Base-by-base conservation (phyloP, 2,329 filamentous ascomycete genomes). In the Cladosporium austrohemisphaericum region DNA sequence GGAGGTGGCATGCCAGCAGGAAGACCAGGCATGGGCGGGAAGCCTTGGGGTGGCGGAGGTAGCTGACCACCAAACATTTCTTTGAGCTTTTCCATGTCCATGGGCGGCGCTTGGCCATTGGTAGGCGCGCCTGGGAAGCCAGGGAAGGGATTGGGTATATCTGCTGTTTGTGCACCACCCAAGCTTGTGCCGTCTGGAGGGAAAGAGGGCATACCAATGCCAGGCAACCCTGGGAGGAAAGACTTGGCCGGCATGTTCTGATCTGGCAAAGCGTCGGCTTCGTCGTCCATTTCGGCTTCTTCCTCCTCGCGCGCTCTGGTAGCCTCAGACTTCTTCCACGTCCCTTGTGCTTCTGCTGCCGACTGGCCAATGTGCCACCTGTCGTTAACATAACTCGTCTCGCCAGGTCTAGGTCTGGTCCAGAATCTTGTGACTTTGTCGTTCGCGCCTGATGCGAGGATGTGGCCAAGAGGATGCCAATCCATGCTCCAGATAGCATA, bases 401-500 rank as follows among this genome's bases (percentile, higher is more conserved):
- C 92, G 41, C 93, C 93, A 1, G 93, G 93, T 40, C 93, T 78
- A 13, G 89, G 82, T 33, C 93, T 84, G 3, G 91, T 90, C 93
- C 93, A 98, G 73, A 98, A 98, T 40, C 93, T 84, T 2, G 93
- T 97, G 54, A 95, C 91, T 32, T 93, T 85, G 67, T 98, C 93
- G 67, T 98, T 97, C 9, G 91, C 95, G 10, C 93, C 93, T 2
- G 92, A 95, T 1, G 91, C 91, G 6, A 98, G 79, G 55, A 98
- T 92, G 64, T 98, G 93, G 22, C 93, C 93, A 0, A 97, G 77
- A 1, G 93, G 93, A 65, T 98, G 93, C 91, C 93, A 98, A 72
- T 96, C 91, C 41, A 98, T 79, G 14, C 91, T 95, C 93, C 93
- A 98, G 56, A 98, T 93, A 14, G 90, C 89, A 65, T 91, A 94